Conservation (phyloP, 805 yeast species). For the Scheffersomyces lignosus region DNA sequence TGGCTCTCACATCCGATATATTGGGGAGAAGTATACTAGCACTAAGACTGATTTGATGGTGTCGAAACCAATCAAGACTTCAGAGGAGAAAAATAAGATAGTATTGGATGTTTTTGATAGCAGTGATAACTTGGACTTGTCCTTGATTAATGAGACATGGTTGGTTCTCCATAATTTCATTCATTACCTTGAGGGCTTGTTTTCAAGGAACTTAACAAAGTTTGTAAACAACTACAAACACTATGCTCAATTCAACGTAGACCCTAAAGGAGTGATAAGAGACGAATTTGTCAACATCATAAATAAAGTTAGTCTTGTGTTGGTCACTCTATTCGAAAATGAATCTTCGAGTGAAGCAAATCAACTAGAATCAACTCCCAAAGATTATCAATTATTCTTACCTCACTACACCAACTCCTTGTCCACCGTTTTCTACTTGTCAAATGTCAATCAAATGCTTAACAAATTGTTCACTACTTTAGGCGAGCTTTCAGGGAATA, state of each 20-base stretch:
- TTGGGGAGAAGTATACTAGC: conserved; percentile 37
- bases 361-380: conserved; percentile 38
- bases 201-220: conserved; percentile 27
- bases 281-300: conserved; percentile 25
- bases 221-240: conserved; percentile 40
- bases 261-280: conserved; percentile 28
- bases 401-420: conserved; percentile 43
- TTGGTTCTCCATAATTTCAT: conserved; percentile 38
- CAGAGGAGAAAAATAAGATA: conserved; percentile 25
- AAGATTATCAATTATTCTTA: conserved; percentile 33
- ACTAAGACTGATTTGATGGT: conserved; percentile 35
- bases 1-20: conserved; percentile 38
- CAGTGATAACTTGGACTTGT: conserved; percentile 40
- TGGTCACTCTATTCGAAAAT: conserved; percentile 30
- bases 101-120: conserved; percentile 34
- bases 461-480: conserved; percentile 28
- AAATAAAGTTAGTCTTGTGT: conserved; percentile 22
- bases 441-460: conserved; percentile 25
- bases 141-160: conserved; percentile 46
- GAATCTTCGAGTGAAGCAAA: conserved; percentile 21
- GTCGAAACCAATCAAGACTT: conserved; percentile 20
- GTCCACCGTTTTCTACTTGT: conserved; percentile 38
- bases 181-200: conserved; percentile 30
- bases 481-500: conserved; percentile 29
- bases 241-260: conserved; percentile 29